Base-by-base conservation (phyloP, 306 rosid species). In the Boehmeria nivea region DNA sequence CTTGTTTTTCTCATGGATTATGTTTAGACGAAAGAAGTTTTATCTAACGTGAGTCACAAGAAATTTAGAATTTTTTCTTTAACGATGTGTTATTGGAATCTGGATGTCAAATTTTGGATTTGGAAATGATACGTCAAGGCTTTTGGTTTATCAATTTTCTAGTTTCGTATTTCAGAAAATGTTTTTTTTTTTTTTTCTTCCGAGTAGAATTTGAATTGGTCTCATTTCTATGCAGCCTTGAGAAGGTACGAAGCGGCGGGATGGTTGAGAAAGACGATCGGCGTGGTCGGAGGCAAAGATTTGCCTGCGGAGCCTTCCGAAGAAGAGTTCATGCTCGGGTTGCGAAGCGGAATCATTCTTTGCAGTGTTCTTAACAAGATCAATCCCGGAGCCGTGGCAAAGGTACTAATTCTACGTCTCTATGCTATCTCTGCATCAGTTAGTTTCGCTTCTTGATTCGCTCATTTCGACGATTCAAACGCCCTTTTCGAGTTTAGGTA, bases 301-400 rank as follows among this genome's bases (percentile, higher is more conserved):
- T 76, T 93, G 49, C 89, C 95, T 1, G 94, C 88, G 3, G 89
- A 85, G 72, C 96, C 99, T 43, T 83, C 96, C n/a, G 96, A 93
- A 77, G 90, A 81, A 75, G 78, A 79, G 16, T 93, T 93, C 63
- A 78, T 93, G 65, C 75, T 81, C 31, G 99, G 83, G 65, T 79
- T 93, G 73, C 84, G 88, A 4, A 85, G 90, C 43, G 99, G 99
- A 23, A 88, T 87, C 38, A 74, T 93, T 68, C 95, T 93, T 7
- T 88, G 99, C 65, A 81, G 71, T 73, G 95, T 75, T 61, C 73
- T 93, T 37, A 93, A 93, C 76, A 93, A 76, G 76, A 64, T 93
- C 66, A 79, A 81, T 60, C 88, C 96, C 5, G 86, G 84, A 63
- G 74, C 95, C 21, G 84, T 93, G 55, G 19, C 79, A 27, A 93